Conservation (phyloP, 2,329 filamentous ascomycete species). For the Cladosporium sp. region DNA sequence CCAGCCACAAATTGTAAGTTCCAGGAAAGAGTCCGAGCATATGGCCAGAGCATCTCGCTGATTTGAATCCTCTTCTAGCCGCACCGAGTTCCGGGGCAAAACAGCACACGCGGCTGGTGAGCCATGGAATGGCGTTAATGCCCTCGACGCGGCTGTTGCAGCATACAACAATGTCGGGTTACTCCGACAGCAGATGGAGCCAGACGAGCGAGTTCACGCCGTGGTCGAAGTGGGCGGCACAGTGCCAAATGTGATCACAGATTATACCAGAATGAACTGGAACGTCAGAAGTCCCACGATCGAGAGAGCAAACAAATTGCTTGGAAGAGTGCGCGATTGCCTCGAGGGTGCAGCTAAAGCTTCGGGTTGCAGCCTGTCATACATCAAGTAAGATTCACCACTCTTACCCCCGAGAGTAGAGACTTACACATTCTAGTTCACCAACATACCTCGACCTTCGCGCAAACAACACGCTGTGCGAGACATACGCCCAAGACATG, state of each 20-base stretch:
- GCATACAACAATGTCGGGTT: slow-evolving; percentile 10
- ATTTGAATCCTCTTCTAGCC: background rate
- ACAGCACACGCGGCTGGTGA: slow-evolving; percentile 10
- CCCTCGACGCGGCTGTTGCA: slow-evolving; percentile 11
- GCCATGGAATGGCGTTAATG: slow-evolving; percentile 15
- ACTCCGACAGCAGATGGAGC: slow-evolving; percentile 12
- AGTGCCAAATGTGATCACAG: slow-evolving; percentile 9
- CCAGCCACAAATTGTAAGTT: slow-evolving; percentile 9
- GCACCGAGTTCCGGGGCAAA: background rate
- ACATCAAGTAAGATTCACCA: slow-evolving; percentile 3
- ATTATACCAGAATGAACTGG: slow-evolving; percentile 7
- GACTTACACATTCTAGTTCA: background rate
- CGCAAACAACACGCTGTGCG: slow-evolving; percentile 10
- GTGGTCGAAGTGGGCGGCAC: slow-evolving; percentile 8
- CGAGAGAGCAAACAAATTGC: background rate
- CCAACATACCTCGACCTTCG: slow-evolving; percentile 10
- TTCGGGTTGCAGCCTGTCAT: slow-evolving; percentile 3
- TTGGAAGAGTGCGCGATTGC: background rate
- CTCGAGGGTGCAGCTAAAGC: background rate
- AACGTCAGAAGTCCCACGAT: slow-evolving; percentile 12
- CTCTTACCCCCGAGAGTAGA: background rate
- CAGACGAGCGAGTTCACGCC: slow-evolving; percentile 10
- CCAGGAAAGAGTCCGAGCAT: background rate
- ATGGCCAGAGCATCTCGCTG: background rate
- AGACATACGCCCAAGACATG: slow-evolving; percentile 11